Conservation (phyloP, 139 green algal genomes). For the Pedinophyceae sp. region DNA sequence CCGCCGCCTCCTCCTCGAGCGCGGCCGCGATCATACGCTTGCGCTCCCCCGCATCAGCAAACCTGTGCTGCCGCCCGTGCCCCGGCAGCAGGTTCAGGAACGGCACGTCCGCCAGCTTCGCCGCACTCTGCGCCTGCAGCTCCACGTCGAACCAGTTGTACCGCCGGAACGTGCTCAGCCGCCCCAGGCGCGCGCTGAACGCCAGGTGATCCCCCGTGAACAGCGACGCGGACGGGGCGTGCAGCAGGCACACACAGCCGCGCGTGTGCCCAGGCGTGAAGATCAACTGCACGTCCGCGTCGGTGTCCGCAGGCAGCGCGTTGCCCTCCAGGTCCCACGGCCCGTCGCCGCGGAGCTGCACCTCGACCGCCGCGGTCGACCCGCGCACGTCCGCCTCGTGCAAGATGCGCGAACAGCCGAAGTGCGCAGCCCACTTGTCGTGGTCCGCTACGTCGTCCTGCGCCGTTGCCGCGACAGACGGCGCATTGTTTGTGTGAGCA, state of each 20-base stretch:
- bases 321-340: slow-evolving; percentile 32
- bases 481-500: too few relatives aligned
- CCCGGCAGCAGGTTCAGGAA: slow-evolving; percentile 54
- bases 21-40: slow-evolving; percentile 6
- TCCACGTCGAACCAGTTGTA: slow-evolving; percentile 28
- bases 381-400: slow-evolving; percentile 36
- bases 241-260: slow-evolving; percentile 37
- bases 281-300: slow-evolving; percentile 33
- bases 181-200: slow-evolving; percentile 3
- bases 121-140: slow-evolving; percentile 36
- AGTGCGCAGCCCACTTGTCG: slow-evolving; percentile 40
- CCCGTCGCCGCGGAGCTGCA: slow-evolving; percentile 36
- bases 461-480: too few relatives aligned
- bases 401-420: slow-evolving; percentile 44
- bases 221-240: slow-evolving; percentile 16
- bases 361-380: slow-evolving; percentile 27
- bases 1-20: slow-evolving; percentile 13
- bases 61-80: slow-evolving; percentile 22
- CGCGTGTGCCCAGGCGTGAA: slow-evolving; percentile 55
- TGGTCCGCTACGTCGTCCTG: slow-evolving; percentile 68
- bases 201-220: slow-evolving; percentile 35
- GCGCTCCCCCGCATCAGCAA: slow-evolving; percentile 6
- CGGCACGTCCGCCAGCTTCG: slow-evolving; percentile 29
- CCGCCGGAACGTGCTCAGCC: slow-evolving; percentile 15
- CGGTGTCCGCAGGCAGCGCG: neutral